Conservation (phyloP, 306 rosid species). For the Castanea crenata region DNA sequence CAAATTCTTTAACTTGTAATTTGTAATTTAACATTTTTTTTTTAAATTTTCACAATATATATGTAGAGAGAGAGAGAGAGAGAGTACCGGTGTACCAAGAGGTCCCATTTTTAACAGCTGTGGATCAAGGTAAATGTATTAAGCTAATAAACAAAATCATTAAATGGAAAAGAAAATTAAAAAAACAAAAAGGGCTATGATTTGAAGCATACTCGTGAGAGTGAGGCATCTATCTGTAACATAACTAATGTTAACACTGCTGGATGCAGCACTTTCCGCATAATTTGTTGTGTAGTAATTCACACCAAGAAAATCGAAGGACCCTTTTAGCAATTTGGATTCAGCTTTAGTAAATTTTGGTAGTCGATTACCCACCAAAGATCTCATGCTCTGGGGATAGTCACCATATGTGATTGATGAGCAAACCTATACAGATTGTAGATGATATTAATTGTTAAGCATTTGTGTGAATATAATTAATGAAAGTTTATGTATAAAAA, state of each 20-base stretch:
- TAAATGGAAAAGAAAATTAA: no score
- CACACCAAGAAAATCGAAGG: conserved; percentile 62
- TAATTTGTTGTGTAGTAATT: conserved; percentile 55
- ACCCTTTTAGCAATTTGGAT: conserved; percentile 26
- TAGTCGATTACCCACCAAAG: conserved; percentile 43
- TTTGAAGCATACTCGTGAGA: conserved; percentile 32
- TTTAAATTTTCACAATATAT: no score
- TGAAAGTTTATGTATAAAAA: no score
- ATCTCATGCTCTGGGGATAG: conserved; percentile 46
- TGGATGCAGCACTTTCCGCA: conserved; percentile 28
- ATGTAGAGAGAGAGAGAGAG: no score
- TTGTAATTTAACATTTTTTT: no score
- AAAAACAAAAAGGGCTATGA: no score
- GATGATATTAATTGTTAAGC: neutral
- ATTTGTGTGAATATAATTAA: neutral
- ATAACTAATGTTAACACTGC: conserved; percentile 25
- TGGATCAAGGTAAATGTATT: neutral
- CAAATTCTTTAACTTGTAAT: no score
- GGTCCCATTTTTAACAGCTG: conserved; percentile 23
- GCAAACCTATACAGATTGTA: conserved; percentile 34
- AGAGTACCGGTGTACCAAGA: conserved; percentile 35
- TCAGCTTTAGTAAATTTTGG: conserved; percentile 49
- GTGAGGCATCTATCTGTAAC: conserved; percentile 24
- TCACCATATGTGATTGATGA: conserved; percentile 52
- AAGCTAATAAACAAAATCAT: no score